Conservation (phyloP, 495 filamentous ascomycete species). For the Penicillium cosmopolitanum region DNA sequence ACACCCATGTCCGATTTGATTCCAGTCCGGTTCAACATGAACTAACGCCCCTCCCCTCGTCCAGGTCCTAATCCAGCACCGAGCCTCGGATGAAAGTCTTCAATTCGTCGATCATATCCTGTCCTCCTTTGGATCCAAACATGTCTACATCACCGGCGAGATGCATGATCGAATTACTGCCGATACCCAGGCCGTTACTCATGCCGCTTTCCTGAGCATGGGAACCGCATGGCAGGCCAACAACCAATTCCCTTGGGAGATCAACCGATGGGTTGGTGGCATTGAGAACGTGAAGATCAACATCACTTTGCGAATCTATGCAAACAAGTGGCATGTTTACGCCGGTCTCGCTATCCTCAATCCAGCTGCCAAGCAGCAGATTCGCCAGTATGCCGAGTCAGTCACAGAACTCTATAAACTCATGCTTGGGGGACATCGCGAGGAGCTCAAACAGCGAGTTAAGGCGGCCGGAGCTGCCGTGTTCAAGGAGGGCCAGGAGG, state of each 20-base stretch:
- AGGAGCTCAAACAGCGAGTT: slow-evolving; percentile 81
- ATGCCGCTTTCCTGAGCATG: slow-evolving; percentile 96
- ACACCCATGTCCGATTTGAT: slow-evolving; percentile 6
- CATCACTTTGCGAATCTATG: slow-evolving; percentile 93
- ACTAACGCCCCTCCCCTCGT: slow-evolving; percentile 16
- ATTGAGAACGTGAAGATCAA: slow-evolving; percentile 99
- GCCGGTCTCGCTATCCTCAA: slow-evolving; percentile 97
- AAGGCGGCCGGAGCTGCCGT: slow-evolving; percentile 78
- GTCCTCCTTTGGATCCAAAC: slow-evolving; percentile 76
- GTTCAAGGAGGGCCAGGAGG: slow-evolving; percentile 62
- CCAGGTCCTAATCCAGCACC: slow-evolving; percentile 87
- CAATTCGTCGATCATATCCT: slow-evolving; percentile 78
- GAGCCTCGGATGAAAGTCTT: slow-evolving; percentile 76
- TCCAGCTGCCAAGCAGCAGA: slow-evolving; percentile 86
- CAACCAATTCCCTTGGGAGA: slow-evolving; percentile 94
- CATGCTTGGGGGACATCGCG: slow-evolving; percentile 81
- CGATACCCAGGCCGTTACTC: slow-evolving; percentile 96
- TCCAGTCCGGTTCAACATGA: slow-evolving; percentile 9
- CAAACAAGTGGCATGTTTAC: slow-evolving; percentile 99
- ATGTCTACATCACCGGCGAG: slow-evolving; percentile 82
- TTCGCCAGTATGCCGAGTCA: slow-evolving; percentile 87
- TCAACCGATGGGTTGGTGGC: slow-evolving; percentile 87
- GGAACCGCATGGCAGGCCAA: slow-evolving; percentile 95
- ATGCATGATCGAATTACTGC: slow-evolving; percentile 96
- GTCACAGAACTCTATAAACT: slow-evolving; percentile 96